Evolutionary conservation across 176 grass and related monocot species (phyloP).

Genomic region (Oryza brachyantha): DNA sequence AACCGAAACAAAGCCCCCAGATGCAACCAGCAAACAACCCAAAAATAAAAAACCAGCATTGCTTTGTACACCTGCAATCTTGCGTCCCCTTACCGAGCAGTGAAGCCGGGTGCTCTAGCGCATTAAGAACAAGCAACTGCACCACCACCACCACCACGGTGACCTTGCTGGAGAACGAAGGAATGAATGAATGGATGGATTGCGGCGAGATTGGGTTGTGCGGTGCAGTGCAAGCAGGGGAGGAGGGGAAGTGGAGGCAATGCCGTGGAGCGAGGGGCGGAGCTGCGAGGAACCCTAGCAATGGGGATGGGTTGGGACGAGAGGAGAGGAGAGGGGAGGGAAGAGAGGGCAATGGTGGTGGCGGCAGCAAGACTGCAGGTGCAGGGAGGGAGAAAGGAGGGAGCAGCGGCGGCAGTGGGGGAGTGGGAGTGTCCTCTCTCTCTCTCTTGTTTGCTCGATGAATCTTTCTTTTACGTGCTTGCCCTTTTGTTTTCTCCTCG

Average conservation of each 20-base stretch:
- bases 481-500: neutral
- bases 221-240: neutral
- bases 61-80: neutral
- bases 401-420: neutral
- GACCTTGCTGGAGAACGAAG: neutral
- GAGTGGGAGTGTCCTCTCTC: constrained; percentile 12
- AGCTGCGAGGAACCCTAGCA: constrained; percentile 33
- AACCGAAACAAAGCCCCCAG: neutral
- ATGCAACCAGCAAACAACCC: neutral
- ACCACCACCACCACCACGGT: neutral
- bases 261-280: neutral
- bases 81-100: constrained; percentile 4
- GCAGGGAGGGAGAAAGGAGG: neutral
- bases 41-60: neutral
- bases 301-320: too few species aligned
- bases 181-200: neutral
- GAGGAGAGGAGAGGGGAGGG: too few species aligned
- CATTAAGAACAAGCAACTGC: neutral
- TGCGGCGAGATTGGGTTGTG: neutral
- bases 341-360: neutral
- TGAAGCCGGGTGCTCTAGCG: neutral
- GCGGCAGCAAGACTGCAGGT: constrained; percentile 2
- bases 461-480: neutral
- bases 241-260: constrained; percentile 1
- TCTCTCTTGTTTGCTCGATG: neutral